Conservation (phyloP, 352 stramenopile species). For the Phytophthora capsici region DNA sequence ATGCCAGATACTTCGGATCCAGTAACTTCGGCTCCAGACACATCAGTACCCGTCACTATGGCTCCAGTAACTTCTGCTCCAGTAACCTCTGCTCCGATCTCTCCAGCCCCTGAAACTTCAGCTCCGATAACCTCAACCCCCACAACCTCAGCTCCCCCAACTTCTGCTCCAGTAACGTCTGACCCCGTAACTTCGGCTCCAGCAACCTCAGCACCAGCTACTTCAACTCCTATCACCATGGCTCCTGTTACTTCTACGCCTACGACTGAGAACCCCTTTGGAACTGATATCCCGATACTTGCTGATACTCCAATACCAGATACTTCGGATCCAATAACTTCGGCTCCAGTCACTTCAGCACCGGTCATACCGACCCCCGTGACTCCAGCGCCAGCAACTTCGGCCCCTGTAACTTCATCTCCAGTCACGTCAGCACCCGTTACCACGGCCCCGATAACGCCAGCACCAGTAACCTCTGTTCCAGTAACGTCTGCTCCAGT, state of each 20-base stretch:
- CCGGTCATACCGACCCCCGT: background rate
- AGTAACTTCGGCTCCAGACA: background rate
- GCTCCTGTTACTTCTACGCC: conserved; percentile 2
- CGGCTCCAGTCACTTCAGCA: background rate
- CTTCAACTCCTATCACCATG: background rate
- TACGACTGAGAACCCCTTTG: background rate
- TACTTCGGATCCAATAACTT: background rate
- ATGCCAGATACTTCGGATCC: conserved; percentile 8
- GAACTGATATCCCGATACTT: conserved; percentile 13
- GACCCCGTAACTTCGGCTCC: background rate
- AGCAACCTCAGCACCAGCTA: background rate
- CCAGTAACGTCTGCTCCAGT: background rate
- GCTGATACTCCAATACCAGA: conserved; percentile 11
- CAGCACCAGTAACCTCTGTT: background rate
- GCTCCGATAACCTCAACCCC: background rate
- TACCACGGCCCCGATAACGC: background rate
- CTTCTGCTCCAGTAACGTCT: background rate
- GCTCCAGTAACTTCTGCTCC: background rate
- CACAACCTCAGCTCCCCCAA: background rate
- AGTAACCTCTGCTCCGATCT: too few relatives aligned
- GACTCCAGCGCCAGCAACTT: background rate
- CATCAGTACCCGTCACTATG: conserved; percentile 1
- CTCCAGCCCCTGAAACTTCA: background rate
- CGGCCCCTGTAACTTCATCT: background rate
- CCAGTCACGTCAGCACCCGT: background rate